Evolutionary conservation across 2,329 filamentous ascomycete genomes (phyloP).

Genomic region (Cladosporium sp.): DNA sequence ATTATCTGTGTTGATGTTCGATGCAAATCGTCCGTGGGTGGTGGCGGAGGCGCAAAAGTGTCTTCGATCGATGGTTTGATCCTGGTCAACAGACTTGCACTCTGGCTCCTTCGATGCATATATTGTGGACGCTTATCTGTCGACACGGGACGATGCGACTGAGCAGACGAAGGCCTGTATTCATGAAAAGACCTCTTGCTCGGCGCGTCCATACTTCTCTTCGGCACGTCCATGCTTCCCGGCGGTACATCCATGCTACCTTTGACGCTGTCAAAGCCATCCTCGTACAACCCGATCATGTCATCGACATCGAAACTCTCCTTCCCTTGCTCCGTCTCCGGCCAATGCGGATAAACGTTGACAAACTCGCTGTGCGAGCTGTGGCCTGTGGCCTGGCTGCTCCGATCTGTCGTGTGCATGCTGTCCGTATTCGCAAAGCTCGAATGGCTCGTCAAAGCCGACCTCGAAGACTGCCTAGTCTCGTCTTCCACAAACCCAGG

Average conservation of each 20-base stretch:
- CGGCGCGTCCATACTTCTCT: slow-evolving; percentile 20
- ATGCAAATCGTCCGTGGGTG: slow-evolving; percentile 3
- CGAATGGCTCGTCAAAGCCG: slow-evolving; percentile 56
- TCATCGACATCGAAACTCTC: slow-evolving; percentile 48
- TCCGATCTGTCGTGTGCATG: slow-evolving; percentile 68
- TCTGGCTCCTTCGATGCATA: slow-evolving; percentile 30
- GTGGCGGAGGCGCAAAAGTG: slow-evolving; percentile 12
- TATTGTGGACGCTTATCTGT: neutral
- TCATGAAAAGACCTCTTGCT: slow-evolving; percentile 6
- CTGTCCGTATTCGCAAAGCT: slow-evolving; percentile 52
- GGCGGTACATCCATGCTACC: slow-evolving; percentile 28
- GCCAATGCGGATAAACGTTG: slow-evolving; percentile 45
- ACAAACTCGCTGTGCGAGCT: slow-evolving; percentile 70
- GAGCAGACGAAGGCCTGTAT: slow-evolving; percentile 9
- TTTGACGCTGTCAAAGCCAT: slow-evolving; percentile 46
- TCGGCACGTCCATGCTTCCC: slow-evolving; percentile 25
- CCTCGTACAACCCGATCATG: slow-evolving; percentile 57
- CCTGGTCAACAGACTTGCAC: slow-evolving; percentile 28
- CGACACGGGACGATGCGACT: slow-evolving; percentile 3
- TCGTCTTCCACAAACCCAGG: slow-evolving; percentile 19
- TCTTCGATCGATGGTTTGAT: slow-evolving; percentile 17
- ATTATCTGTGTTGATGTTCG: slow-evolving; percentile 10
- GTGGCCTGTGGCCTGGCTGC: slow-evolving; percentile 74
- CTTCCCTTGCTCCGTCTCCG: slow-evolving; percentile 21
- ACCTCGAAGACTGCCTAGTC: slow-evolving; percentile 54